Base-by-base conservation (phyloP, 805 yeast species). In the Wickerhamomyces bisporus region DNA sequence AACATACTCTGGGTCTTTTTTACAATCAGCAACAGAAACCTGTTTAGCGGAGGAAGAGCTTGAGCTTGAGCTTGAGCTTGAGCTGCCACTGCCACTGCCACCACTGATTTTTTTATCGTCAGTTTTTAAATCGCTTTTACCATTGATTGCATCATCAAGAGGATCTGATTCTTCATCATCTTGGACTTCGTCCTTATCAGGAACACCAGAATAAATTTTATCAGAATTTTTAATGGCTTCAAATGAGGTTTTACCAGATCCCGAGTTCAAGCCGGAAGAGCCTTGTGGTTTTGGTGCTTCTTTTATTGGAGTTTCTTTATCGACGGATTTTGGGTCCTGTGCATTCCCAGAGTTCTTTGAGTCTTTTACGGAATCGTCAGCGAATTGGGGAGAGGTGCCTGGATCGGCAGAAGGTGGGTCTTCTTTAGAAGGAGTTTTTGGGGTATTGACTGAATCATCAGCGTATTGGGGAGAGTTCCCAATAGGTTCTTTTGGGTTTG, bases 1-100 rank as follows among this genome's bases (percentile, higher is more conserved):
- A 23, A 89, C 97, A 51, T 73, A 91, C 55, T 84, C 83, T 26
- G 75, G 63, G 20, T 75, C 67, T 34, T 61, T 60, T 3, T 44
- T 53, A 53, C 77, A 71, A 16, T 49, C 45, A 16, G 56, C 57
- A 18, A 41, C 32, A 20, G 38, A 20, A 14, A 30, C 33, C 10
- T 26, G 29, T 32, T 26, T 30, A 15, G 31, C 40, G 25, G 37
- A 25, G 26, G 42, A 21, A 19, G 32, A 28, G 13, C 34, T 32
- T 24, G 10, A 26, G n/a, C 21, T 21, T 14, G 23, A 17, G n/a
- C 30, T 20, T 18, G 42, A 28, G n/a, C n/a, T n/a, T n/a, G n/a
- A n/a, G n/a, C n/a, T n/a, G n/a, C n/a, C n/a, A n/a, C n/a, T n/a
- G n/a, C n/a, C n/a, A n/a, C n/a, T n/a, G n/a, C n/a, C n/a, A n/a